Percentiles rank a stretch among this genome's conserved stretches.
These are phyloP conservation scores for Pseudozyma sp. DNA, from an alignment of 1,284 basidiomycete species.

Conservation along the genomic window DNA sequence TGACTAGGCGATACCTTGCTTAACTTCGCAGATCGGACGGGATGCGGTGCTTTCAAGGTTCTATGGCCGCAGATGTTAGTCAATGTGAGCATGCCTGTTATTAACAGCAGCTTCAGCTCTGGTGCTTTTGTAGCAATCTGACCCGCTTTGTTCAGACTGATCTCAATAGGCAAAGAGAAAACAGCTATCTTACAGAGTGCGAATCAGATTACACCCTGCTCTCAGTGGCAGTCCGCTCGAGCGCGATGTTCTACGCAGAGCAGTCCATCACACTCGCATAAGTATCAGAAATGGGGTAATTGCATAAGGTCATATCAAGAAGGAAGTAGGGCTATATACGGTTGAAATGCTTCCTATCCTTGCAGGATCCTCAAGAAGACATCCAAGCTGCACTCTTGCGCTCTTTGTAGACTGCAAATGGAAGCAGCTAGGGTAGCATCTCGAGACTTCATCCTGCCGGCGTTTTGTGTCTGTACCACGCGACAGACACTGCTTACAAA, in stretches of 20 bases:
- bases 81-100: background rate
- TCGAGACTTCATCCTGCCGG: too few relatives aligned
- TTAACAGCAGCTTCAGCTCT: background rate
- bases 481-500: conserved; percentile 23
- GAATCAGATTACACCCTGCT: background rate
- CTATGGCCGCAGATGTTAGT: conserved; percentile 78
- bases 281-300: conserved; percentile 11
- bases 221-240: background rate
- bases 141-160: background rate
- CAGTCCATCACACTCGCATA: background rate
- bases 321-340: conserved; percentile 28
- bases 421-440: too few relatives aligned
- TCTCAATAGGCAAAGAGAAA: background rate
- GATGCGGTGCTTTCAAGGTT: conserved; percentile 83
- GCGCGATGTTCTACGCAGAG: background rate
- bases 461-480: too few relatives aligned
- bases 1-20: conserved; percentile 82
- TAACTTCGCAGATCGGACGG: conserved; percentile 84
- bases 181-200: background rate
- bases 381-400: conserved; percentile 1
- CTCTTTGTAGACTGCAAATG: background rate
- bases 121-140: background rate
- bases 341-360: conserved; percentile 4
- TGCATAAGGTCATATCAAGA: conserved; percentile 37
- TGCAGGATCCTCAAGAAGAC: background rate